Evolutionary conservation across 78 protist genomes (phyloP).

Genomic region (Dictyostelium brefeldianum): DNA sequence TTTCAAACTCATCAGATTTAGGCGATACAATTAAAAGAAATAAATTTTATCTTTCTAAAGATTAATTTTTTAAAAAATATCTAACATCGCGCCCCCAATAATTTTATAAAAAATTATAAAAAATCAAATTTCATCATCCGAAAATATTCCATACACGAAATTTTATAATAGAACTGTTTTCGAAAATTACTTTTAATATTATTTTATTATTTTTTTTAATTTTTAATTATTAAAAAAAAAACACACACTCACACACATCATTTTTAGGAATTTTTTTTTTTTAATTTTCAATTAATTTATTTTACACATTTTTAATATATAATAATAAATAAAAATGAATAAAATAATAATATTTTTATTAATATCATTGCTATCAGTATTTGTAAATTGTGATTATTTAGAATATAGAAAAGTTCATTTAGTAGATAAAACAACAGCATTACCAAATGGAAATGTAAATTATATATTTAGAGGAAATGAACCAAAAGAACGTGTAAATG

Average conservation of each 20-base stretch:
- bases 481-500: conserved; percentile 28
- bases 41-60: conserved; percentile 46
- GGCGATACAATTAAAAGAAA: conserved; percentile 58
- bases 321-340: neutral
- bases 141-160: too few relatives aligned
- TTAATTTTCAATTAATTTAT: too few relatives aligned
- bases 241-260: neutral
- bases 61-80: neutral
- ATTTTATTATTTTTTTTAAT: neutral
- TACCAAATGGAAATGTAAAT: conserved; percentile 37
- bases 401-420: conserved; percentile 56
- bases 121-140: too few relatives aligned
- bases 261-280: too few relatives aligned
- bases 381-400: conserved; percentile 13
- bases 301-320: neutral
- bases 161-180: too few relatives aligned
- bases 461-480: conserved; percentile 77
- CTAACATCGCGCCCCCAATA: neutral
- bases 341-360: neutral
- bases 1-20: neutral
- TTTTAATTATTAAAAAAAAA: neutral
- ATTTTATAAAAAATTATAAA: too few relatives aligned
- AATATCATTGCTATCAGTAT: neutral
- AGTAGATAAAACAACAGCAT: conserved; percentile 9
- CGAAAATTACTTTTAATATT: neutral